phyloP scores from a whole-genome alignment of 2,329 filamentous ascomycete species.

The Aspergillus neoniger region DNA sequence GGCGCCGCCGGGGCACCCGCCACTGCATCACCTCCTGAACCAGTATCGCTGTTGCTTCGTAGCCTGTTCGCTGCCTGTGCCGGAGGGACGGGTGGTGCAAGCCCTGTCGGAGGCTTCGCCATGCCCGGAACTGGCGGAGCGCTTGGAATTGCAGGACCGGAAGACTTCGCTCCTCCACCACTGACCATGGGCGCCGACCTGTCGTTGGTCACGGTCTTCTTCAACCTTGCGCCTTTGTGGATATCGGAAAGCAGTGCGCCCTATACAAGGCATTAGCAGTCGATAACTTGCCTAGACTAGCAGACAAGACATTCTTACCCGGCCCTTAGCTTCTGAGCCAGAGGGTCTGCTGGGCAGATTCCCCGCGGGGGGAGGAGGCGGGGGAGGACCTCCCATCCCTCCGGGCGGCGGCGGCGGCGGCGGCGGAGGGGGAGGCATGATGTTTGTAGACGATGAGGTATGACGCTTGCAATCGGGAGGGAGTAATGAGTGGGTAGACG shows the following conservation, averaged over 20 bases:
- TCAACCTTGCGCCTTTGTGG: slow-evolving; percentile 73
- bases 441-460: slow-evolving; percentile 19
- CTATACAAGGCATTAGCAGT: slow-evolving; percentile 51
- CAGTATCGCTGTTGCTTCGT: slow-evolving; percentile 77
- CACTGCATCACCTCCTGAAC: slow-evolving; percentile 46
- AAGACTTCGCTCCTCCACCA: slow-evolving; percentile 61
- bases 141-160: slow-evolving; percentile 79
- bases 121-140: slow-evolving; percentile 35
- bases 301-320: slow-evolving; percentile 60
- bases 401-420: slow-evolving; percentile 68
- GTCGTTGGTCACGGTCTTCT: slow-evolving; percentile 88
- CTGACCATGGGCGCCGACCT: slow-evolving; percentile 76
- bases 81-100: slow-evolving; percentile 64
- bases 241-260: slow-evolving; percentile 88
- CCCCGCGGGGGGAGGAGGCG: slow-evolving; percentile 61
- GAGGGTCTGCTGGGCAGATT: slow-evolving; percentile 60
- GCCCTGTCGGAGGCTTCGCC: slow-evolving; percentile 24
- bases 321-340: slow-evolving; percentile 55
- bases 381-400: slow-evolving; percentile 61
- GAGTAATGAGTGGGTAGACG: slow-evolving; percentile 6
- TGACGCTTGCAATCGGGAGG: slow-evolving; percentile 10
- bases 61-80: slow-evolving; percentile 58
- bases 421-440: slow-evolving; percentile 60
- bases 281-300: neutral
- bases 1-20: slow-evolving; percentile 62